Conservation (phyloP, 805 yeast species). For the Ogataea pini region DNA sequence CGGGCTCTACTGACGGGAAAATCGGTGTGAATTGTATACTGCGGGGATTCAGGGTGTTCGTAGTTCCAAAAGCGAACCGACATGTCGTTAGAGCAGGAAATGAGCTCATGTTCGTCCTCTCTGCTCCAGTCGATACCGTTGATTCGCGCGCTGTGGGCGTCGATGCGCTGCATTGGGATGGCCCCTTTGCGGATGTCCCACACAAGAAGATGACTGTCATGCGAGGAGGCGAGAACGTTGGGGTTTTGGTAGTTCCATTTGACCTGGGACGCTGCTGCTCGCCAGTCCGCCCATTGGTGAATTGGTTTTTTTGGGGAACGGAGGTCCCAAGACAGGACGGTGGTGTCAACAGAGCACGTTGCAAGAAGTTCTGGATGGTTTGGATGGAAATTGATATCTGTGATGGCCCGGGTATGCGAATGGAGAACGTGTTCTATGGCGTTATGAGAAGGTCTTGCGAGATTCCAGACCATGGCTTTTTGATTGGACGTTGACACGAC, state of each 20-base stretch:
- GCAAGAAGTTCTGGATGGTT: constrained; percentile 83
- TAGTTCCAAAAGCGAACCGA: constrained; percentile 84
- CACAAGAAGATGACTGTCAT: constrained; percentile 73
- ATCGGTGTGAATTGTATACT: constrained; percentile 62
- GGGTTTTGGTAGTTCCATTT: constrained; percentile 86
- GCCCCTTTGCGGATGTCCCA: constrained; percentile 93
- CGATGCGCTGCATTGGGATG: constrained; percentile 62
- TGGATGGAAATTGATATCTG: constrained; percentile 93
- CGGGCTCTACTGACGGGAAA: constrained; percentile 92
- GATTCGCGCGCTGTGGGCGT: constrained; percentile 82
- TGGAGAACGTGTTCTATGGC: constrained; percentile 89
- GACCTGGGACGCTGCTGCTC: constrained; percentile 92
- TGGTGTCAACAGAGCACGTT: constrained; percentile 91
- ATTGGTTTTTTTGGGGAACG: constrained; percentile 76
- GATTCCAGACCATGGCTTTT: constrained; percentile 93
- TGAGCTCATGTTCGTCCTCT: constrained; percentile 55
- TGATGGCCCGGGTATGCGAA: constrained; percentile 88
- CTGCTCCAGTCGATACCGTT: constrained; percentile 86
- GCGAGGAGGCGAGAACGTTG: constrained; percentile 80
- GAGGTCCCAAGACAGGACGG: constrained; percentile 88
- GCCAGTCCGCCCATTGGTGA: constrained; percentile 86
- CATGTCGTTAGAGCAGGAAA: constrained; percentile 85
- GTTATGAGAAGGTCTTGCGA: constrained; percentile 57
- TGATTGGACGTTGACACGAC: constrained; percentile 93
- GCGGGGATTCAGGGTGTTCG: constrained; percentile 45